Evolutionary conservation across 108 stramenopile species (phyloP), one percentile per base, ranked within the genome.

Genomic region (Chaetoceros tenuissimus): DNA sequence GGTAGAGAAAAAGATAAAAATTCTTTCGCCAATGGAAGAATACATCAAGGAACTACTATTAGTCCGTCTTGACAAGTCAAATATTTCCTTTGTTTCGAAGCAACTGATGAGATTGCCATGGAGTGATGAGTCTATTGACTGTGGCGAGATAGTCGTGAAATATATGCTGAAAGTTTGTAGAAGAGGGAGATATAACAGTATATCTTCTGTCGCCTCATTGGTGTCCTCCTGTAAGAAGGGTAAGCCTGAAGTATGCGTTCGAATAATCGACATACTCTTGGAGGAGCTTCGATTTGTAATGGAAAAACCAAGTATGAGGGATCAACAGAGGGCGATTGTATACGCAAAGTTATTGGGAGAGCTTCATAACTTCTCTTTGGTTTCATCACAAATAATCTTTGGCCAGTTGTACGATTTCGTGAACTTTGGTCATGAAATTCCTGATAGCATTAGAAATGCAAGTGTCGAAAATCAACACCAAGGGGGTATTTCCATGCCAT

Each of bases 341-440:
- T 76, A 87, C 59, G 86, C 81, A 7, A 68, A 92, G 23, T 61
- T 96, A 10, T 66, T 98, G 31, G 97, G 92, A 1, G 94, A 95
- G 54, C 60, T 96, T 40, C 92, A 81, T 63, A 79, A 77, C 49
- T 65, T 72, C 48, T 73, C 72, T 7, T 64, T 93, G 18, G 73
- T 95, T 34, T 69, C 91, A 1, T 74, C 80, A 17, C 69, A 79
- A 44, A 46, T 84, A 3, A 60, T 96, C 19, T 77, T 98, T 53
- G 81, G 82, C 24, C 71, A 84, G 51, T 69, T 96, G 46, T 83
- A 94, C 67, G 68, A 79, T 28, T 74, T 98, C 28, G 55, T 98
- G 45, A 81, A 94, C 58, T 77, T 80, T 64, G 92, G 93, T 28
- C 97, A 98, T 61, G 86, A 90, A 57, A 94, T 96, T 45, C 87